These are phyloP conservation scores for Schizochytrium sp. DNA, from an alignment of 108 stramenopile genomes.

Conservation along the genomic window DNA sequence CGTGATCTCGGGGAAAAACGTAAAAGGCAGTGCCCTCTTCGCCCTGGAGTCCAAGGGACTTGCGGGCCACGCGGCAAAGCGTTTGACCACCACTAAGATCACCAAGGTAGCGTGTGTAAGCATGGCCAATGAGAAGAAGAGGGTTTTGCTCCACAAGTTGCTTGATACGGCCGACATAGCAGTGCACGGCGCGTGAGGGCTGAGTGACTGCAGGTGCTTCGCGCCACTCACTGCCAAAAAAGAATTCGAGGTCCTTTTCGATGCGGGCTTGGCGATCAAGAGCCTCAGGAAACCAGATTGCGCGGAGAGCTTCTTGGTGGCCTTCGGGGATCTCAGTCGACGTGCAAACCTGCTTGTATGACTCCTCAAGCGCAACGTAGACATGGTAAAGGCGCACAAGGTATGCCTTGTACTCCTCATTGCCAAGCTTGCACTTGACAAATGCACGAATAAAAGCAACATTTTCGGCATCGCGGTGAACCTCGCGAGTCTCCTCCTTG, in stretches of 20 bases:
- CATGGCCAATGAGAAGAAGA: constrained; percentile 26
- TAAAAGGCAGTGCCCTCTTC: constrained; percentile 51
- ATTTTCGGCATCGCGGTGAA: constrained; percentile 55
- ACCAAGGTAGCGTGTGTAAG: constrained; percentile 58
- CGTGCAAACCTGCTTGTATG: too few species aligned
- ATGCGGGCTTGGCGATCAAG: not conserved
- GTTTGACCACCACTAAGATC: constrained; percentile 50
- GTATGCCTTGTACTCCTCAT: not conserved
- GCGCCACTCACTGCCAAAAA: not conserved
- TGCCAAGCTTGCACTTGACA: constrained; percentile 33
- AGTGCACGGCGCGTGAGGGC: not conserved
- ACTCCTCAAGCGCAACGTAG: not conserved
- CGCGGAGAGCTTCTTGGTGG: not conserved
- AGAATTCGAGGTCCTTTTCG: constrained; percentile 1
- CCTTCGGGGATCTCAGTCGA: too few species aligned
- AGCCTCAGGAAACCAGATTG: constrained; percentile 35
- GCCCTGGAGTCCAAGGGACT: not conserved
- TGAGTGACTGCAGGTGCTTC: not conserved
- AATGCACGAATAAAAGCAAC: constrained; percentile 40
- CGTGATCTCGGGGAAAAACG: constrained; percentile 15
- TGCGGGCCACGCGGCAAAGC: constrained; percentile 36
- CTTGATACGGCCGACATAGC: constrained; percentile 34
- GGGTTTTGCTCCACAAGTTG: not conserved
- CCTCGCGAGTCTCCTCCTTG: constrained; percentile 45
- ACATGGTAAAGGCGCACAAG: constrained; percentile 47